Evolutionary conservation across 1,284 basidiomycete species (phyloP).

Genomic region (Fistulina hepatica): DNA sequence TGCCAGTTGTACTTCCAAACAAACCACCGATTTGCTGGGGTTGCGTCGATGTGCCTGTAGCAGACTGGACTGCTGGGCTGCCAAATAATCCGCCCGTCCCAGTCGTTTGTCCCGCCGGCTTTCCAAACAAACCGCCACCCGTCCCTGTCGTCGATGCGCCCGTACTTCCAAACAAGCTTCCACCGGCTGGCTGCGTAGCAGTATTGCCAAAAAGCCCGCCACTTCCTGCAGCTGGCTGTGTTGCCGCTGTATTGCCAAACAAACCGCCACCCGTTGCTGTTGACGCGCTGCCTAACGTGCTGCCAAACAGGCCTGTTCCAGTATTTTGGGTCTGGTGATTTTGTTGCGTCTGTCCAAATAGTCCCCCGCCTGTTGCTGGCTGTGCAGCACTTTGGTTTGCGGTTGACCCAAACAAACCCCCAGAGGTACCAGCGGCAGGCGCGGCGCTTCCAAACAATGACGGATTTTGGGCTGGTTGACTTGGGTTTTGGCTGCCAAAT

Average conservation of each 20-base stretch:
- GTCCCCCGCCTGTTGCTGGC: not conserved
- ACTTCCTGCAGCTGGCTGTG: slow-evolving; percentile 7
- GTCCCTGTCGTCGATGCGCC: slow-evolving; percentile 3
- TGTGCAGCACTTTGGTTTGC: slow-evolving; percentile 11
- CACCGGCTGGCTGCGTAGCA: slow-evolving; percentile 12
- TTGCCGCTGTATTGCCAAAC: slow-evolving; percentile 21
- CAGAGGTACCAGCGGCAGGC: too few relatives aligned
- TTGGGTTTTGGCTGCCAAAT: too few relatives aligned
- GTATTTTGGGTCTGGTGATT: not conserved
- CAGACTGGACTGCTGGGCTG: too few relatives aligned
- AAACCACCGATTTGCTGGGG: too few relatives aligned
- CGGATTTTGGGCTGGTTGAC: too few relatives aligned
- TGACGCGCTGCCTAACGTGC: not conserved
- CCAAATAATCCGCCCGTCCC: too few relatives aligned
- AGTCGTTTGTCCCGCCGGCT: too few relatives aligned
- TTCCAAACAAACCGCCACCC: slow-evolving; percentile 5
- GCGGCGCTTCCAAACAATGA: too few relatives aligned
- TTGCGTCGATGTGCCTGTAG: too few relatives aligned
- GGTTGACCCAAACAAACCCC: slow-evolving; percentile 11
- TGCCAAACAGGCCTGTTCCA: not conserved
- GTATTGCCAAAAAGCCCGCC: slow-evolving; percentile 11
- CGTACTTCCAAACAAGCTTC: slow-evolving; percentile 19
- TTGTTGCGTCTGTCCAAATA: not conserved
- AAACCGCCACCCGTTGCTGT: slow-evolving; percentile 19
- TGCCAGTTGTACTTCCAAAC: slow-evolving; percentile 9